Percentiles rank a stretch among this genome's conserved stretches.
These are phyloP conservation scores for Bjerkandera adusta DNA, from an alignment of 1,284 basidiomycete genomes.

Conservation along the genomic window DNA sequence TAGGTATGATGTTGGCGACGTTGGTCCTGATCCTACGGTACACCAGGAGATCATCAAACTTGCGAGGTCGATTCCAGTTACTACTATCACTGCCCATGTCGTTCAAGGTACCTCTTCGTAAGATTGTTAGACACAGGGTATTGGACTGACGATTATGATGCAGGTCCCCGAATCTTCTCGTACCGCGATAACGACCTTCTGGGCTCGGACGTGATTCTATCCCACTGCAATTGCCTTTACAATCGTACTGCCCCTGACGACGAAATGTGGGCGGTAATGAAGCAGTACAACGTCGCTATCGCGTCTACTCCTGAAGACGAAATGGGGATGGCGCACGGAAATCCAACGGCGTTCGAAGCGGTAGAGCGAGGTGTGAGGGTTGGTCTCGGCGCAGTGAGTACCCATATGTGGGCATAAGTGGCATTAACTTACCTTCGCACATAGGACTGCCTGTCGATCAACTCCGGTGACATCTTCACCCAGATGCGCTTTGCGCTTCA, in stretches of 20 bases:
- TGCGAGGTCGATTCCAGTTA: slow-evolving; percentile 24
- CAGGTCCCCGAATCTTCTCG: slow-evolving; percentile 23
- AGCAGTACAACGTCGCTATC: slow-evolving; percentile 28
- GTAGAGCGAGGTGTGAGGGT: slow-evolving; percentile 32
- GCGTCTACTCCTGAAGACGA: slow-evolving; percentile 34
- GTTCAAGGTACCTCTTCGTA: slow-evolving; percentile 20
- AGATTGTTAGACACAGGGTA: background rate
- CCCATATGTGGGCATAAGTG: background rate
- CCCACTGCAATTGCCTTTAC: slow-evolving; percentile 35
- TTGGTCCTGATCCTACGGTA: slow-evolving; percentile 16
- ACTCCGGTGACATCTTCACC: slow-evolving; percentile 33
- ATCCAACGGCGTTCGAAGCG: slow-evolving; percentile 30
- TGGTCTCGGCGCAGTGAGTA: slow-evolving; percentile 29
- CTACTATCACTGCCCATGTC: slow-evolving; percentile 29
- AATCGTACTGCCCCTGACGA: slow-evolving; percentile 27
- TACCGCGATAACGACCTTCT: slow-evolving; percentile 28
- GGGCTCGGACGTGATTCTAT: slow-evolving; percentile 32
- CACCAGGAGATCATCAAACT: slow-evolving; percentile 24
- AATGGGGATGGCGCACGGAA: slow-evolving; percentile 34
- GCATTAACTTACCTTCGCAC: background rate
- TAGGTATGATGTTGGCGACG: slow-evolving; percentile 25
- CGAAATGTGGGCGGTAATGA: slow-evolving; percentile 31
- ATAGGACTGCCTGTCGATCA: slow-evolving; percentile 29
- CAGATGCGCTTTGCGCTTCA: slow-evolving; percentile 33
- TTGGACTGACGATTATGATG: background rate